Percentiles rank a stretch among this genome's conserved stretches.
Conservation (phyloP, 768 basidiomycete genomes). For the Fomitopsis serialis region DNA sequence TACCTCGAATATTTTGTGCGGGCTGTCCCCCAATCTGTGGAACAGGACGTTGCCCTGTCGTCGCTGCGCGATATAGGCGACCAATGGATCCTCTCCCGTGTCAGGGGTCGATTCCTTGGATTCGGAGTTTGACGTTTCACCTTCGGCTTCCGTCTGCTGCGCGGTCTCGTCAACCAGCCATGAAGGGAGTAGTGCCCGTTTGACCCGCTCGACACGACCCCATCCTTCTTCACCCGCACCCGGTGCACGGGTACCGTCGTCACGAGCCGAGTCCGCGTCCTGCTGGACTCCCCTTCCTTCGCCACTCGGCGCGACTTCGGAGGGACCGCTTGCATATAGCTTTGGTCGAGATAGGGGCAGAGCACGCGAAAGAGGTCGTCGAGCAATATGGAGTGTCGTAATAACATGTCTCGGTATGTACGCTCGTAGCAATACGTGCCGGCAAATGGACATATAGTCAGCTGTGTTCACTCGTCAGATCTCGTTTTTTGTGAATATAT, state of each 20-base stretch:
- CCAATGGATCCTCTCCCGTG: not conserved
- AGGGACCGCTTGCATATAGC: not conserved
- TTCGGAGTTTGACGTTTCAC: not conserved
- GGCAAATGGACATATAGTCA: slow-evolving; percentile 77
- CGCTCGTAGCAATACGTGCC: slow-evolving; percentile 47
- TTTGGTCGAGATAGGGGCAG: not conserved
- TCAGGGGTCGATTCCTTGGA: not conserved
- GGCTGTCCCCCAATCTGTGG: not conserved
- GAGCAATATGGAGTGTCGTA: not conserved
- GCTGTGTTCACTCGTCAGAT: slow-evolving; percentile 25
- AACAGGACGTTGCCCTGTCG: not conserved
- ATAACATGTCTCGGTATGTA: slow-evolving; percentile 9
- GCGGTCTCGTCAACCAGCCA: not conserved
- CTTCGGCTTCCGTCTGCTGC: not conserved
- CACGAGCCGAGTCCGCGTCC: not conserved
- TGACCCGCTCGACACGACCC: not conserved
- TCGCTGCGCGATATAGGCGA: slow-evolving; percentile 1
- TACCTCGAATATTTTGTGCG: not conserved
- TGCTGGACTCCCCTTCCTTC: not conserved
- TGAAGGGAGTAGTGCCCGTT: not conserved
- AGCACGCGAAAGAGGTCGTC: not conserved
- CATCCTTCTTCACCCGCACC: not conserved
- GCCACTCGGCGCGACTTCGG: not conserved
- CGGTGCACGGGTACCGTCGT: not conserved
- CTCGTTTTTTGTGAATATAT: not conserved